Percentiles rank a stretch among this genome's conserved stretches.
phyloP scores from a whole-genome alignment of 306 rosid genomes.

The Herpetospermum pedunculosum region DNA sequence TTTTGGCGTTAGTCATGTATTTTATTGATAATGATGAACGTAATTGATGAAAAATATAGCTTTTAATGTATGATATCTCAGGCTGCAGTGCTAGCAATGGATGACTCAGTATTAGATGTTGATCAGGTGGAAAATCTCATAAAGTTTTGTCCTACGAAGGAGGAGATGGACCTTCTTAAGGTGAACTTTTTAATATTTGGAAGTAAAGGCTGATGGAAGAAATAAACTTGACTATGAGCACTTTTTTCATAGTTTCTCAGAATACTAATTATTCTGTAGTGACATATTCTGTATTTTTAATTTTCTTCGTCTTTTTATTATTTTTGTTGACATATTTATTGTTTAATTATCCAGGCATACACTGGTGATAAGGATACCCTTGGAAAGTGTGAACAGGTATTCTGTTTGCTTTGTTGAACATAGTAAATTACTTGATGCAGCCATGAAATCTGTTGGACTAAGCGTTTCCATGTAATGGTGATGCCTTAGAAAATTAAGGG shows the following conservation, averaged over 20 bases:
- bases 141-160: conserved; percentile 96
- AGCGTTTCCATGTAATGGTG: not conserved
- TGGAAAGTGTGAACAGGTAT: conserved; percentile 97
- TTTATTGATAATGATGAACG: not conserved
- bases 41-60: not conserved
- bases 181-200: conserved; percentile 24
- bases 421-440: not conserved
- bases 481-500: not conserved
- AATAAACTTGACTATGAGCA: not conserved
- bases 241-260: not conserved
- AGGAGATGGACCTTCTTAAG: conserved; percentile 98
- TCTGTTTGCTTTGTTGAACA: not conserved
- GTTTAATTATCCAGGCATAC: conserved; percentile 46
- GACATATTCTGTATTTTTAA: too few relatives aligned
- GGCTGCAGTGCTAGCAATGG: conserved; percentile 94
- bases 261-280: not conserved
- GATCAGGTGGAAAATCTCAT: conserved; percentile 97
- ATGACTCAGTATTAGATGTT: conserved; percentile 80
- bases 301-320: not conserved
- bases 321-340: conserved; percentile 19
- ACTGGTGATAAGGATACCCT: conserved; percentile 72
- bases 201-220: not conserved
- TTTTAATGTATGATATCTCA: conserved; percentile 28
- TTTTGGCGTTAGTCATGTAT: not conserved
- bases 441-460: not conserved